Conservation (phyloP, 768 basidiomycete genomes). For the Mycena pura region DNA sequence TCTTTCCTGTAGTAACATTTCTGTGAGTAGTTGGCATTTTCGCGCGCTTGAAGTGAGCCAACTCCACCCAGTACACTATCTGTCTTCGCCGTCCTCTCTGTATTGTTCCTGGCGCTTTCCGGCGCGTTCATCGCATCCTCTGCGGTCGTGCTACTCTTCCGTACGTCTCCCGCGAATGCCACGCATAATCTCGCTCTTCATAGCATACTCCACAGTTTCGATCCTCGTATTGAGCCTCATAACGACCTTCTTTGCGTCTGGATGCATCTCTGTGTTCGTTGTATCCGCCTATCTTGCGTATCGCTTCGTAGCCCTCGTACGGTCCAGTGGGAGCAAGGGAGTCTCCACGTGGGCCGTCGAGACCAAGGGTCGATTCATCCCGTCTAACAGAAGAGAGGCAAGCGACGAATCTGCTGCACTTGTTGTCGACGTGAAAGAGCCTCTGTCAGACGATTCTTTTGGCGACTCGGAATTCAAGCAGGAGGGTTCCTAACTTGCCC, state of each 20-base stretch:
- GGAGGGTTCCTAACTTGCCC: constrained; percentile 13
- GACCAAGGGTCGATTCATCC: constrained; percentile 23
- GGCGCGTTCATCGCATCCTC: constrained; percentile 40
- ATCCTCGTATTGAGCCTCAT: constrained; percentile 41
- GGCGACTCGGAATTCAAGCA: constrained; percentile 12
- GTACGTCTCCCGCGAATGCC: constrained; percentile 31
- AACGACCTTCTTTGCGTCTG: constrained; percentile 40
- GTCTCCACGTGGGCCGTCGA: constrained; percentile 35
- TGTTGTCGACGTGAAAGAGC: constrained; percentile 22
- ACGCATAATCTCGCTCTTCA: not conserved
- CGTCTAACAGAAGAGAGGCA: constrained; percentile 13
- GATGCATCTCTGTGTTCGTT: constrained; percentile 39
- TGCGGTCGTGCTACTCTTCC: constrained; percentile 35
- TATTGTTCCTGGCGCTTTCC: constrained; percentile 43
- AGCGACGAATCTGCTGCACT: constrained; percentile 23
- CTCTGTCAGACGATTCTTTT: constrained; percentile 1
- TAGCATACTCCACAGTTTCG: constrained; percentile 34
- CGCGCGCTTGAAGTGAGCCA: not conserved
- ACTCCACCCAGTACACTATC: constrained; percentile 31
- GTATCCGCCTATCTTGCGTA: constrained; percentile 39
- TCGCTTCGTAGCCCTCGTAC: constrained; percentile 43
- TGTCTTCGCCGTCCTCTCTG: constrained; percentile 42
- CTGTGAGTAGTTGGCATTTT: constrained; percentile 39
- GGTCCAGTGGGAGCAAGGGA: constrained; percentile 39
- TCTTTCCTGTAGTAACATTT: constrained; percentile 43